These are phyloP conservation scores for Scleromitrula shiraiana DNA, from an alignment of 2,329 filamentous ascomycete genomes.

Conservation along the genomic window DNA sequence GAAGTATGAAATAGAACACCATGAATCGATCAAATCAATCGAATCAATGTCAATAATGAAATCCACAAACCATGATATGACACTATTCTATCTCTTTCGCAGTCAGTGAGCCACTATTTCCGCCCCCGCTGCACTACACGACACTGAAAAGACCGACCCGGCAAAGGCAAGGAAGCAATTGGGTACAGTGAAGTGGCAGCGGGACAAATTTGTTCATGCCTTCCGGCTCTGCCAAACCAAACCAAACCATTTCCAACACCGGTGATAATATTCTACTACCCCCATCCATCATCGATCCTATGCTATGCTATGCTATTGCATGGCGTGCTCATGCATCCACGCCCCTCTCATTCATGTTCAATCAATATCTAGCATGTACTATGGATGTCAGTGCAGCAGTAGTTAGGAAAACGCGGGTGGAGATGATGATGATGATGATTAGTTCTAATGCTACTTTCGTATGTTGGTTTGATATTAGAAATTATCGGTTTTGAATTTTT, in stretches of 20 bases:
- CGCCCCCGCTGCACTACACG: constrained; percentile 13
- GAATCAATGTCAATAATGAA: too few relatives aligned
- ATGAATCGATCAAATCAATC: too few relatives aligned
- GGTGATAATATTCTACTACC: neutral
- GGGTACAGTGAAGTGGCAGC: constrained; percentile 13
- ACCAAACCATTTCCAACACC: constrained; percentile 5
- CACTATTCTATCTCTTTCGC: constrained; percentile 4
- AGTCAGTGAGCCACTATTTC: constrained; percentile 11
- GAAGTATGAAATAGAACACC: neutral
- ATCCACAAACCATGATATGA: too few relatives aligned
- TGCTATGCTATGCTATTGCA: neutral
- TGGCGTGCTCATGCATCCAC: constrained; percentile 13
- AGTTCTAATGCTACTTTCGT: constrained; percentile 5
- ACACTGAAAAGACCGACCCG: constrained; percentile 14
- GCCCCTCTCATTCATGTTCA: constrained; percentile 10
- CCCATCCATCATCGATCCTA: constrained; percentile 10
- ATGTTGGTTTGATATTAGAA: neutral
- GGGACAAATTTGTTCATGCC: constrained; percentile 9
- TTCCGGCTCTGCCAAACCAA: constrained; percentile 12
- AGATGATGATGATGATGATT: constrained; percentile 3
- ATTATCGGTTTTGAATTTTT: neutral
- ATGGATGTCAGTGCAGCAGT: constrained; percentile 4
- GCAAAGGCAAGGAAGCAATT: constrained; percentile 2
- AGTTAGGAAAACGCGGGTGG: neutral
- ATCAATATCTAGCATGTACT: constrained; percentile 6